Evolutionary conservation across 495 filamentous ascomycete species (phyloP), one percentile per base, ranked within the genome.

Genomic region (Aspergillus coremiiformis): DNA sequence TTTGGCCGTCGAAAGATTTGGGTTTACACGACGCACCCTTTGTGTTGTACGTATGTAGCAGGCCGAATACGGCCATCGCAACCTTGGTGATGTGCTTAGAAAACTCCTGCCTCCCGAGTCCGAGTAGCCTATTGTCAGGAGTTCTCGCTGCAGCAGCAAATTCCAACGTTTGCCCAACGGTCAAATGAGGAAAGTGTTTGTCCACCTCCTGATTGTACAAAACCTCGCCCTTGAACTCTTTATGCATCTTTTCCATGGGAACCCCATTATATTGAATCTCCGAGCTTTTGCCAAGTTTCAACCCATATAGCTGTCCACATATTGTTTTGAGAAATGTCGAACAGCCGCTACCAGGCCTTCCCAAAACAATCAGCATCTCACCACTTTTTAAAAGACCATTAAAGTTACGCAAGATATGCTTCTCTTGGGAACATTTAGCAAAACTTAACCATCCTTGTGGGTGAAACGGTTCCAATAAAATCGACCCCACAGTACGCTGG

Each of bases 161-260:
- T 41, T 79, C 73, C 32, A 88, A 60, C 0, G 83, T 88, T 51
- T 87, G 74, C 0, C 83, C 79, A 26, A 87, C 83, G 1, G 81
- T 84, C 24, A 88, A 68, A 46, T 82, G 78, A 4, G 83, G 80
- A 52, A 85, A 81, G 56, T 86, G 83, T 35, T 78, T 75, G 59
- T 88, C 84, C 35, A 79, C 76, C 65, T 85, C 77, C 39, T 76
- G 69, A 53, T 82, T 78, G 54, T 85, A 86, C 11, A 86, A 63
- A 15, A 82, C 75, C 53, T 87, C 84, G 11, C 84, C 84, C 57
- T 79, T 75, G 55, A 81, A 84, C 53, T 82, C 72, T 45, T 71
- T 76, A 48, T 73, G 68, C 67, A 83, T 83, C 43, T 63, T 66
- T 19, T 72, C 62, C 63, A 78, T 76, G 0, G 75, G 66, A 42